Percentiles rank a stretch among this genome's conserved stretches.
Evolutionary conservation across 2,329 filamentous ascomycete genomes (phyloP).

Genomic region (Tolypocladium pustulatum): DNA sequence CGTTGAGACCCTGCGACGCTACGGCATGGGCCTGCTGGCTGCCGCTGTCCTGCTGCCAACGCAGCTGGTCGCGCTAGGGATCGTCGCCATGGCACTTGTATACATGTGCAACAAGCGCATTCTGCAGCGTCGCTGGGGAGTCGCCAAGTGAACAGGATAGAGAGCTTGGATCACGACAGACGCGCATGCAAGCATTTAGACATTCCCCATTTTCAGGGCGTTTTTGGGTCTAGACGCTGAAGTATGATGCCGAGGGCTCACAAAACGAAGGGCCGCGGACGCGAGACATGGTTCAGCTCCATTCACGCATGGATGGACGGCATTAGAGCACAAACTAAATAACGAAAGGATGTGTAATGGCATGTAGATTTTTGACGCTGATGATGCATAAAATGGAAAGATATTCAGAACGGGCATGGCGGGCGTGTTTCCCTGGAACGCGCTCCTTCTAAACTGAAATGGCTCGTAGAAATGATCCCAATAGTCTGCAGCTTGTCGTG

Average conservation of each 20-base stretch:
- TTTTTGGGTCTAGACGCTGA: slow-evolving; percentile 9
- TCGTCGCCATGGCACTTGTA: slow-evolving; percentile 23
- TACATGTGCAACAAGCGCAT: slow-evolving; percentile 28
- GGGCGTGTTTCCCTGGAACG: not conserved
- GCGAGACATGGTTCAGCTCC: not conserved
- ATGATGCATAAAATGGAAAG: not conserved
- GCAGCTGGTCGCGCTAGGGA: slow-evolving; percentile 26
- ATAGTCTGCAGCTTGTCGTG: not conserved
- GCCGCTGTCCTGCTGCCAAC: slow-evolving; percentile 36
- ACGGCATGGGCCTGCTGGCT: slow-evolving; percentile 30
- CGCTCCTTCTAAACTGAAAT: not conserved
- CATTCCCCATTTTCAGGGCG: slow-evolving; percentile 18
- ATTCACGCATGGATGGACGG: not conserved
- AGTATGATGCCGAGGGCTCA: not conserved
- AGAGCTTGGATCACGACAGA: slow-evolving; percentile 5
- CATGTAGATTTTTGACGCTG: not conserved
- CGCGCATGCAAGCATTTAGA: slow-evolving; percentile 4
- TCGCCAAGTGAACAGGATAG: slow-evolving; percentile 11
- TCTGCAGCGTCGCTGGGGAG: slow-evolving; percentile 3
- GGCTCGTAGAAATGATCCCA: not conserved
- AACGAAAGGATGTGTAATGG: not conserved
- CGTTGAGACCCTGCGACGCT: slow-evolving; percentile 30
- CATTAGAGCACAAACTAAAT: not conserved
- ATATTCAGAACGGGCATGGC: not conserved
- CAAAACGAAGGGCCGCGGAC: no score